phyloP scores from a whole-genome alignment of 1,284 basidiomycete genomes.

The Pascua sp. region DNA sequence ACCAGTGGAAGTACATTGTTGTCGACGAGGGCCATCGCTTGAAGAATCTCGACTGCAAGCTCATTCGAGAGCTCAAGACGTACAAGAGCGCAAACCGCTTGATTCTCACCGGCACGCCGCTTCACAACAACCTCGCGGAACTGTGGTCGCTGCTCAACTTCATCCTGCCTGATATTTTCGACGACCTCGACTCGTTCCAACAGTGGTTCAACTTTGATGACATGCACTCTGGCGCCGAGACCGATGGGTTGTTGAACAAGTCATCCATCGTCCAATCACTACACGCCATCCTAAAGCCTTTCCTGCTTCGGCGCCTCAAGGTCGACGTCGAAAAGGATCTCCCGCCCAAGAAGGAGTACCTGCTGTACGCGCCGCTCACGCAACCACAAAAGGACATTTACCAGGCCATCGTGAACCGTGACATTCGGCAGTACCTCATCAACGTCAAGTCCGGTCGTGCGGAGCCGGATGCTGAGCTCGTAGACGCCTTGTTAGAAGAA shows the following conservation, averaged over 20 bases:
- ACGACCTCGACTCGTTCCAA: slow-evolving; percentile 84
- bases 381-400: slow-evolving; percentile 78
- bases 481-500: slow-evolving; percentile 7
- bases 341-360: slow-evolving; percentile 85
- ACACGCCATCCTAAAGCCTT: slow-evolving; percentile 89
- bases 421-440: slow-evolving; percentile 65
- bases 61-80: slow-evolving; percentile 87
- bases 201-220: slow-evolving; percentile 65
- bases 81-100: slow-evolving; percentile 80
- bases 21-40: slow-evolving; percentile 93
- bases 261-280: slow-evolving; percentile 67
- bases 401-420: slow-evolving; percentile 68
- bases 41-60: slow-evolving; percentile 86
- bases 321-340: slow-evolving; percentile 81
- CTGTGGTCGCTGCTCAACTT: slow-evolving; percentile 95
- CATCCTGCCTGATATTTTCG: slow-evolving; percentile 86
- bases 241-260: slow-evolving; percentile 56
- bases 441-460: slow-evolving; percentile 45
- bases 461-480: not conserved
- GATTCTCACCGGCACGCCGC: slow-evolving; percentile 88
- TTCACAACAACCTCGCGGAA: slow-evolving; percentile 94
- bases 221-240: slow-evolving; percentile 27
- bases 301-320: slow-evolving; percentile 88
- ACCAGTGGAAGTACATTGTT: slow-evolving; percentile 84
- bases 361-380: slow-evolving; percentile 85